These are phyloP conservation scores for Tanozyma kutaoensis DNA, from an alignment of 805 yeast species.

Conservation along the genomic window DNA sequence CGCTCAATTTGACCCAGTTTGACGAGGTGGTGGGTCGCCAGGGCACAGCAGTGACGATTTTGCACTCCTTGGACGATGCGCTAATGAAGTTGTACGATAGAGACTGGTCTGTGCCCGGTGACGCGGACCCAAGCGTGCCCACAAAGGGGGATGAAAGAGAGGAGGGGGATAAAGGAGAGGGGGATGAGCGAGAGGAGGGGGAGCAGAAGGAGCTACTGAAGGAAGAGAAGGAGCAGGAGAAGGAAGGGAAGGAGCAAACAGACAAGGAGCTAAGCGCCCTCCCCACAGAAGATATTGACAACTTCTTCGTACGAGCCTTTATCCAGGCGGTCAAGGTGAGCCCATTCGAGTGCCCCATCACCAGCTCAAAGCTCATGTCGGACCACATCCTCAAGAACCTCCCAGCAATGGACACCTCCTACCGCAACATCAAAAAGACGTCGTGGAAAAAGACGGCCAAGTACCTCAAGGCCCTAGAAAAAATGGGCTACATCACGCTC, in stretches of 20 bases:
- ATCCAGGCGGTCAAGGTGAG: conserved; percentile 48
- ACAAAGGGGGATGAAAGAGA: conserved; percentile 1
- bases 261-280: conserved; percentile 10
- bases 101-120: conserved; percentile 18
- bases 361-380: conserved; percentile 66
- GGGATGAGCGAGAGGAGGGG: conserved; percentile 1
- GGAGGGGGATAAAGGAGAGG: neutral
- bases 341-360: conserved; percentile 47
- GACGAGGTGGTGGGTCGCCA: conserved; percentile 41
- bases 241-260: neutral
- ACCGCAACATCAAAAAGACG: conserved; percentile 59
- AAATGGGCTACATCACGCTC: conserved; percentile 47
- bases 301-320: conserved; percentile 58
- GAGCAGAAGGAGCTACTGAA: conserved; percentile 1
- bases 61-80: conserved; percentile 60
- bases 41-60: conserved; percentile 68
- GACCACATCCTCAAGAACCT: conserved; percentile 55
- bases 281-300: conserved; percentile 56
- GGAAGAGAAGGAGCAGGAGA: conserved; percentile 1
- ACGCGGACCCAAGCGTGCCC: conserved; percentile 23
- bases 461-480: conserved; percentile 78
- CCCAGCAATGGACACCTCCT: conserved; percentile 46
- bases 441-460: conserved; percentile 86
- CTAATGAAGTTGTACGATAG: conserved; percentile 39
- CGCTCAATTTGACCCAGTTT: conserved; percentile 30